Percentiles rank a stretch among this genome's conserved stretches.
Conservation (phyloP, 768 basidiomycete genomes). For the Amanita jacksonii region DNA sequence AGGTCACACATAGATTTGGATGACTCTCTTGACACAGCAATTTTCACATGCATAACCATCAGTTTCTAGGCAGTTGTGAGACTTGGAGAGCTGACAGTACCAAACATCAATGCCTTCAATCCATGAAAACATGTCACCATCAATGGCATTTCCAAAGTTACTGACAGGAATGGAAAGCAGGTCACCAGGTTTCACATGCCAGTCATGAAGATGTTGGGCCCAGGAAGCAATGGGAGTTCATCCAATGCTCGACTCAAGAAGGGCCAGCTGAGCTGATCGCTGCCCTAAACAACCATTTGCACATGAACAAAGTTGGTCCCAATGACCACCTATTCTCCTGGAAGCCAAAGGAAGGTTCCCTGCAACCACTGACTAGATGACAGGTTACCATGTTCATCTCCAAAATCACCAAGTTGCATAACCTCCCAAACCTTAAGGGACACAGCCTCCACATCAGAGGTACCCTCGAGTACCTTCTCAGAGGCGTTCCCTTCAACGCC, state of each 20-base stretch:
- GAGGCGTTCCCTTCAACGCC: conserved; percentile 19
- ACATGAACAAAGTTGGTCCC: conserved; percentile 15
- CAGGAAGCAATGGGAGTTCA: conserved; percentile 14
- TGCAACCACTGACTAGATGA: background rate
- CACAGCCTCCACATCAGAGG: conserved; percentile 25
- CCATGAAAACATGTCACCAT: conserved; percentile 6
- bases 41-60: too few relatives aligned
- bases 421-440: conserved; percentile 12
- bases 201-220: too few relatives aligned
- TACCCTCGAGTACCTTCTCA: too few relatives aligned
- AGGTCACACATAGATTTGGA: conserved; percentile 10
- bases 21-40: conserved; percentile 17
- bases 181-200: too few relatives aligned
- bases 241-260: conserved; percentile 17
- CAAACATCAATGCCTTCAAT: conserved; percentile 11
- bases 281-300: conserved; percentile 16
- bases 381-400: background rate
- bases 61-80: too few relatives aligned
- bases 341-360: background rate
- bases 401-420: background rate
- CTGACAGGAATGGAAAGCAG: background rate
- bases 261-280: conserved; percentile 13
- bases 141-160: background rate
- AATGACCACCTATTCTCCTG: conserved; percentile 12
- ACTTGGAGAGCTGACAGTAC: conserved; percentile 21